These are phyloP conservation scores for Rhododendron henanense DNA, from an alignment of 148 eudicot species.

Conservation along the genomic window DNA sequence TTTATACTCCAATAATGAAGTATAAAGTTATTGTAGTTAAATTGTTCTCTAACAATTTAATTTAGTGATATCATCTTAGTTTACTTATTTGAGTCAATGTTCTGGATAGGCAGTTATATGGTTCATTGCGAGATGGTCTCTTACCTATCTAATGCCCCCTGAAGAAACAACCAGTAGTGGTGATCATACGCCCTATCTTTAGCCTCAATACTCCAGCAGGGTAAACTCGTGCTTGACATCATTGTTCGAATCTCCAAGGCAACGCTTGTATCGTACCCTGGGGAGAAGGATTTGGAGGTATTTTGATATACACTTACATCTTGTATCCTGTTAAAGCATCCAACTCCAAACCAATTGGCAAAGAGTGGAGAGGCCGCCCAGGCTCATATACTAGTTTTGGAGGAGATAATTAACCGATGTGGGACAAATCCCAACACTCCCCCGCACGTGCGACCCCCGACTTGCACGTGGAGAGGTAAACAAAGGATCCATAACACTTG, in stretches of 20 bases:
- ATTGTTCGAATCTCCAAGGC: slow-evolving; percentile 64
- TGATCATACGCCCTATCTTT: background rate
- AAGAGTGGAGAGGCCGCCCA: no score
- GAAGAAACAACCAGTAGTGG: slow-evolving; percentile 23
- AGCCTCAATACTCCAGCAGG: slow-evolving; percentile 41
- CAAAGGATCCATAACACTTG: no score
- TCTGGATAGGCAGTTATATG: slow-evolving; percentile 75
- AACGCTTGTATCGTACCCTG: slow-evolving; percentile 71
- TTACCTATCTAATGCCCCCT: slow-evolving; percentile 74
- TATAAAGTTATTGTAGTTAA: background rate
- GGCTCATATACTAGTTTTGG: no score
- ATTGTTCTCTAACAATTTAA: background rate
- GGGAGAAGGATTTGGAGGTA: slow-evolving; percentile 97
- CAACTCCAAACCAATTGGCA: no score
- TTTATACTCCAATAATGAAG: no score
- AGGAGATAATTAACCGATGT: no score
- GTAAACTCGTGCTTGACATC: slow-evolving; percentile 59
- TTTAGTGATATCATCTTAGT: background rate
- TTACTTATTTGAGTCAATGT: slow-evolving; percentile 17
- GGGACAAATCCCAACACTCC: no score
- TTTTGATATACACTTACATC: background rate
- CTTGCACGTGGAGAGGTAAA: no score
- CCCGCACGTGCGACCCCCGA: no score
- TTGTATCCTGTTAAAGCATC: no score
- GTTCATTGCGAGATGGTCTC: slow-evolving; percentile 92